Percentiles rank a stretch among this genome's conserved stretches.
Evolutionary conservation across 1,284 basidiomycete genomes (phyloP).

Genomic region (Schizophyllum commune): DNA sequence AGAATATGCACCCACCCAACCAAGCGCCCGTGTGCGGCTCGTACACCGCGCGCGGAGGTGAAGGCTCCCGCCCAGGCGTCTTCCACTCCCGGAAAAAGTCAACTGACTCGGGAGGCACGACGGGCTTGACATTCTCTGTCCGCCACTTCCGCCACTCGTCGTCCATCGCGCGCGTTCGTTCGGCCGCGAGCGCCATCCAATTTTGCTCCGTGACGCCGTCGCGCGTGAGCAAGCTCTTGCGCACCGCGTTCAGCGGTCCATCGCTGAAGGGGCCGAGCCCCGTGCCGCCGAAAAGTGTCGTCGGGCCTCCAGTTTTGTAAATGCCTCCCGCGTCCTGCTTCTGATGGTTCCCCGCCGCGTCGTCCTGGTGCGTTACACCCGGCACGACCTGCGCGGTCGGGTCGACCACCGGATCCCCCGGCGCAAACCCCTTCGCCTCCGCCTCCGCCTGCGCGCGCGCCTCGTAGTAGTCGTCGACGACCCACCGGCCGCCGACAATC

Average conservation of each 20-base stretch:
- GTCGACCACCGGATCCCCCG: slow-evolving; percentile 74
- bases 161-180: slow-evolving; percentile 54
- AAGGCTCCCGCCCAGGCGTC: slow-evolving; percentile 15
- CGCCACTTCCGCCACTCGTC: slow-evolving; percentile 58
- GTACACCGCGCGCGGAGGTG: slow-evolving; percentile 53
- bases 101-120: slow-evolving; percentile 15
- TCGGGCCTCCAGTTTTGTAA: slow-evolving; percentile 79
- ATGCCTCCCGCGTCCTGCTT: slow-evolving; percentile 30
- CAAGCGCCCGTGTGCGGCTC: slow-evolving; percentile 58
- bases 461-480: slow-evolving; percentile 95
- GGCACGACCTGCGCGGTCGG: slow-evolving; percentile 47
- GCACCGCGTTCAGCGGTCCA: slow-evolving; percentile 70
- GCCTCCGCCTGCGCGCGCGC: slow-evolving; percentile 70
- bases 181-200: slow-evolving; percentile 81
- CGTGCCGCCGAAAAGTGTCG: slow-evolving; percentile 77
- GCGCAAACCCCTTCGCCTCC: slow-evolving; percentile 60
- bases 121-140: slow-evolving; percentile 43
- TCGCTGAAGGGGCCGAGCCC: slow-evolving; percentile 84
- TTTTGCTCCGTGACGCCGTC: slow-evolving; percentile 79
- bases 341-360: slow-evolving; percentile 10
- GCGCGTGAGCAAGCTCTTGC: slow-evolving; percentile 60
- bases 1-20: slow-evolving; percentile 3
- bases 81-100: slow-evolving; percentile 18
- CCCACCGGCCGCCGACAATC: slow-evolving; percentile 82
- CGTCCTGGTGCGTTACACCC: slow-evolving; percentile 36